These are phyloP conservation scores for Tetrapisispora iriomotensis DNA, from an alignment of 805 yeast species.

Conservation along the genomic window DNA sequence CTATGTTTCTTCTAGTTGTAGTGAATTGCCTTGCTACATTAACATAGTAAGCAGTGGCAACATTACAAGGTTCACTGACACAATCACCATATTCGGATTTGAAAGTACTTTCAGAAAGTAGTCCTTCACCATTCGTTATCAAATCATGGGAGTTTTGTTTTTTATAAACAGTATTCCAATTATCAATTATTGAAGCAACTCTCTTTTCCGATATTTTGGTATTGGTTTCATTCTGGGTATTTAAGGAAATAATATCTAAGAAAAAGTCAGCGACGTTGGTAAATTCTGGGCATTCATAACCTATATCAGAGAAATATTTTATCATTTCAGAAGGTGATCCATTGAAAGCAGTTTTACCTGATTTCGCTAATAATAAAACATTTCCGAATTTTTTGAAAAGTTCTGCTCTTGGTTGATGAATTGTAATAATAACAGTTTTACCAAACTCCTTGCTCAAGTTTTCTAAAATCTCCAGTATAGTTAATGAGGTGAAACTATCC, in stretches of 20 bases:
- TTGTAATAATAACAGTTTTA: constrained; percentile 63
- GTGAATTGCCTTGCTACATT: constrained; percentile 31
- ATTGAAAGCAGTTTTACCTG: constrained; percentile 61
- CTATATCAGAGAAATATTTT: constrained; percentile 38
- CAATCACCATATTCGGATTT: constrained; percentile 11
- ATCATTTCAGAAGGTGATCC: constrained; percentile 43
- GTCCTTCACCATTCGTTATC: constrained; percentile 8
- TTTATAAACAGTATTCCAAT: constrained; percentile 28
- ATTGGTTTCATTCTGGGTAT: constrained; percentile 34
- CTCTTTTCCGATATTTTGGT: constrained; percentile 34
- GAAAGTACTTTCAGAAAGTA: constrained; percentile 3
- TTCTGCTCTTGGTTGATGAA: constrained; percentile 75
- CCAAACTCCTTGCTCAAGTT: constrained; percentile 44
- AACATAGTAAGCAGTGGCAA: constrained; percentile 28
- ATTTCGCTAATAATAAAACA: constrained; percentile 61
- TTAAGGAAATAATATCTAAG: constrained; percentile 58
- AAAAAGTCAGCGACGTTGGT: constrained; percentile 68
- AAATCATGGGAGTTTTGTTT: not conserved
- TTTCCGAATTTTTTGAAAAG: constrained; percentile 58
- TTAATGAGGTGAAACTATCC: constrained; percentile 67
- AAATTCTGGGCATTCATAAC: constrained; percentile 47
- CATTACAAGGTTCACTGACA: constrained; percentile 15
- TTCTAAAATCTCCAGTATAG: constrained; percentile 52
- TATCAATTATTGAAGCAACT: constrained; percentile 31
- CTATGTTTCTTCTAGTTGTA: constrained; percentile 40